phyloP scores from a whole-genome alignment of 208 protist species.

The Strigomonas galati region DNA sequence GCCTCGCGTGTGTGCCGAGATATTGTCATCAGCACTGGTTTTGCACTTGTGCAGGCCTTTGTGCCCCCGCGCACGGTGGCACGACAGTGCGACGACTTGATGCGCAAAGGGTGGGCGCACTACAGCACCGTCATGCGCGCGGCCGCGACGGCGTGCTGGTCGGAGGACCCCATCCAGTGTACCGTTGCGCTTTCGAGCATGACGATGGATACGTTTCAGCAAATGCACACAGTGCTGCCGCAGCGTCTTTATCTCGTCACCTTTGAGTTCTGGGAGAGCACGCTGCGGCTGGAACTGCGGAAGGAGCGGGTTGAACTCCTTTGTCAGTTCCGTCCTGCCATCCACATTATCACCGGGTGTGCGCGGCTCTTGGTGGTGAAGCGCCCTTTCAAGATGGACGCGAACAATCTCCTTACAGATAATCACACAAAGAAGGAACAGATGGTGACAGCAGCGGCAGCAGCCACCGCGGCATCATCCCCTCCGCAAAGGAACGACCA shows the following conservation, averaged over 20 bases:
- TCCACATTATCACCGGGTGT: constrained; percentile 42
- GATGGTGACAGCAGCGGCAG: too few species aligned
- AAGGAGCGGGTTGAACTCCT: constrained; percentile 41
- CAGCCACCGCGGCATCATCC: too few species aligned
- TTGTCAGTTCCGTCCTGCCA: constrained; percentile 26
- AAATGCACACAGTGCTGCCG: constrained; percentile 19
- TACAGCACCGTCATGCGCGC: constrained; percentile 23
- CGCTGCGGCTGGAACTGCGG: constrained; percentile 52
- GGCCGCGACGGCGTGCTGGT: constrained; percentile 36
- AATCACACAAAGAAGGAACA: too few species aligned
- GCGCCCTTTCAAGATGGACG: constrained; percentile 5
- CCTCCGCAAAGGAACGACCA: too few species aligned
- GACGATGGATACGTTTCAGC: constrained; percentile 36
- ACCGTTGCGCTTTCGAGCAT: constrained; percentile 24
- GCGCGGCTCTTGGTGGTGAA: constrained; percentile 13
- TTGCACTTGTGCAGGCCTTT: too few species aligned
- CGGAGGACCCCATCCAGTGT: constrained; percentile 43
- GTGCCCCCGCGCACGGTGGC: constrained; percentile 27
- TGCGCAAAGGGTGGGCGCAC: constrained; percentile 28
- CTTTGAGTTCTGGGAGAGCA: too few species aligned
- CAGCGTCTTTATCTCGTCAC: constrained; percentile 29
- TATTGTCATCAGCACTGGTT: constrained; percentile 31
- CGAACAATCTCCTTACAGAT: too few species aligned
- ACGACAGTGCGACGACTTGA: constrained; percentile 30
- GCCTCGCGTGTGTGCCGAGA: constrained; percentile 34